Conservation (phyloP, 2,329 filamentous ascomycete species). For the Fusarium pseudocircinatum region DNA sequence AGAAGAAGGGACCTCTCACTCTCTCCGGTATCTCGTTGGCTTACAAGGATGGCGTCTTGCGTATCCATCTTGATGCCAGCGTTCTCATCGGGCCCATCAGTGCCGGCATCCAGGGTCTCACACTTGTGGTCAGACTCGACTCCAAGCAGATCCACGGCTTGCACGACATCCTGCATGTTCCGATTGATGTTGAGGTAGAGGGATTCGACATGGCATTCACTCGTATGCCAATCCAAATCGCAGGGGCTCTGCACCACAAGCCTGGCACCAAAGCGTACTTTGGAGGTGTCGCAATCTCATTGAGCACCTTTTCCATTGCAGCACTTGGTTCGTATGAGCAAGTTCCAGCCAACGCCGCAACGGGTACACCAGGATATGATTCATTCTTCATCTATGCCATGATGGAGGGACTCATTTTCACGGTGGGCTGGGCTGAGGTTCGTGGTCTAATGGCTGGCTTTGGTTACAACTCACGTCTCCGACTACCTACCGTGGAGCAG, state of each 20-base stretch:
- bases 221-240: background rate
- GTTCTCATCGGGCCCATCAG: background rate
- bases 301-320: background rate
- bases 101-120: background rate
- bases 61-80: background rate
- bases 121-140: fast-evolving
- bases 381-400: fast-evolving
- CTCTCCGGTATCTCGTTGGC: background rate
- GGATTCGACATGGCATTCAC: fast-evolving
- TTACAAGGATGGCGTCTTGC: fast-evolving
- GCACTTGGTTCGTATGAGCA: background rate
- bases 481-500: background rate
- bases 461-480: background rate
- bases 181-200: fast-evolving
- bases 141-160: fast-evolving
- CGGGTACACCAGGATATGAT: background rate
- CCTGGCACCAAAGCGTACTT: background rate
- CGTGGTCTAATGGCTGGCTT: background rate
- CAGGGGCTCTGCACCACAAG: background rate
- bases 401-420: background rate
- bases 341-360: fast-evolving
- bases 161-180: fast-evolving
- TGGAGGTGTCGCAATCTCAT: background rate
- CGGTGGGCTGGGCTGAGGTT: background rate
- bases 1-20: background rate